Evolutionary conservation across 148 eudicot genomes (phyloP), one percentile per base, ranked within the genome.

Genomic region (Pharnaceum exiguum): DNA sequence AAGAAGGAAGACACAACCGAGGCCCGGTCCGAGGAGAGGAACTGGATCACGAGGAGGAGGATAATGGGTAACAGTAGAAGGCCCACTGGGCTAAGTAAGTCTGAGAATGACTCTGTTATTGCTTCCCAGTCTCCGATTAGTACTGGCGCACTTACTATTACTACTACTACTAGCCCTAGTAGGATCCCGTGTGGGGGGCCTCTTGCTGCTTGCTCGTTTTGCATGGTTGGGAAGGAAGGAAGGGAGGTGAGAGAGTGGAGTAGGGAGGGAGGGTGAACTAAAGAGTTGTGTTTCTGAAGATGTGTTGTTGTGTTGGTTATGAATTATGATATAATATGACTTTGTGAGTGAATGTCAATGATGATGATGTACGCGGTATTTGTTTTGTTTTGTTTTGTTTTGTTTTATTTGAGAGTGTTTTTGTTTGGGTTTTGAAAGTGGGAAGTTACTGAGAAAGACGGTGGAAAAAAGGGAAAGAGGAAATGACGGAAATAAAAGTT

Each of bases 111-210:
- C 18, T 79, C 95, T 0, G 87, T 79, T 0, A 89, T 32, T 50
- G 87, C 97, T 17, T 89, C 90, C 26, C 90, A 84, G 9, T 75
- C 80, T 23, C 83, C 96, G 25, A 87, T 79, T 2, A 89, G 51
- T 4, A 76, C 22, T 3, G 75, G 60, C 2, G 79, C 82, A 0
- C 74, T 55, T 0, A 77, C 79, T 1, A 83, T 55, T 5, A 89
- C 27, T 5, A 71, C 47, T 1, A 81, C 82, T 11, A 86, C 97
- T 22, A 63, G 79, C n/a, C 77, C 90, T 3, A 89, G 65, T 0
- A 89, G 70, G 24, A 75, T 60, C n/a, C 73, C 97, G 72, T 89
- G 79, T 0, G 97, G 97, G 0, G 97, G 79, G 1, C 77, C 89
- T 32, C 79, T 67, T 19, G 60, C 76, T 18, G 70, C 85, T 47